Evolutionary conservation across 2,329 filamentous ascomycete species (phyloP).

Genomic region (Zymoseptoria brevis): DNA sequence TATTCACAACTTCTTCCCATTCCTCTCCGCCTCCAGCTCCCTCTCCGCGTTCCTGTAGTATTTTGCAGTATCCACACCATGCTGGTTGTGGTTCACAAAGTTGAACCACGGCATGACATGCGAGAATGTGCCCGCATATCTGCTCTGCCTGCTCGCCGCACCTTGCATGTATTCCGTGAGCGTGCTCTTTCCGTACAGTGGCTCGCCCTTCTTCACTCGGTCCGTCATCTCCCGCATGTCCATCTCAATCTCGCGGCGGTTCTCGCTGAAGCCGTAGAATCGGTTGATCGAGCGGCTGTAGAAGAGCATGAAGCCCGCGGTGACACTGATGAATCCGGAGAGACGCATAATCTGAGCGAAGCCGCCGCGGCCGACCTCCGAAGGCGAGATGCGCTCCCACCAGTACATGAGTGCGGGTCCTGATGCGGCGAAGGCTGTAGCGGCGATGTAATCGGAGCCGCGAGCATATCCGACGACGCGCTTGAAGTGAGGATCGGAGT

Average conservation of each 20-base stretch:
- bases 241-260: slow-evolving; percentile 82
- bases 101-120: slow-evolving; percentile 94
- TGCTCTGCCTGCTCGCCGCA: slow-evolving; percentile 82
- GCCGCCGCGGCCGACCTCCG: slow-evolving; percentile 71
- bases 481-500: slow-evolving; percentile 94
- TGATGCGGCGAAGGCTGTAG: slow-evolving; percentile 58
- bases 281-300: slow-evolving; percentile 77
- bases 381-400: slow-evolving; percentile 80
- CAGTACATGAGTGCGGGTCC: slow-evolving; percentile 66
- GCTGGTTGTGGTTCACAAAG: slow-evolving; percentile 92
- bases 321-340: slow-evolving; percentile 60
- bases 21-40: slow-evolving; percentile 75
- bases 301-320: slow-evolving; percentile 74
- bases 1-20: slow-evolving; percentile 16
- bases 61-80: slow-evolving; percentile 96
- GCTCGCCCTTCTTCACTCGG: slow-evolving; percentile 86
- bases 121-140: slow-evolving; percentile 78
- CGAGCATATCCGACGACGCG: slow-evolving; percentile 84
- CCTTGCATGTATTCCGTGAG: slow-evolving; percentile 88
- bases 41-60: slow-evolving; percentile 94
- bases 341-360: slow-evolving; percentile 79
- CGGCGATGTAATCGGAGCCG: slow-evolving; percentile 70
- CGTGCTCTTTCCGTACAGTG: slow-evolving; percentile 74
- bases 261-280: slow-evolving; percentile 93
- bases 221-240: slow-evolving; percentile 98